Evolutionary conservation across 352 stramenopile species (phyloP).

Genomic region (Thraustotheca clavata): DNA sequence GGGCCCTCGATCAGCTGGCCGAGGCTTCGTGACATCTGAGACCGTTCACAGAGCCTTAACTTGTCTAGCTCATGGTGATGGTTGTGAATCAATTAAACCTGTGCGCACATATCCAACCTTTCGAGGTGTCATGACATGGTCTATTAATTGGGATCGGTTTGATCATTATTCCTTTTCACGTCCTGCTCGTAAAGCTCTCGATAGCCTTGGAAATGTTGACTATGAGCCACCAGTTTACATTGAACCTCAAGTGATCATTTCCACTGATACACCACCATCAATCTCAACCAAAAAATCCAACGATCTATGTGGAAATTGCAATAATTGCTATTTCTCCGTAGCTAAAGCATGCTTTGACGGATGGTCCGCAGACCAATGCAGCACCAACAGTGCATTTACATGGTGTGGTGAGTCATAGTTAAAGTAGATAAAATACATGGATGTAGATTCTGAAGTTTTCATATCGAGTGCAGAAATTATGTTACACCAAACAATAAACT

Average conservation of each 20-base stretch:
- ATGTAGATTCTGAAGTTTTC: no score
- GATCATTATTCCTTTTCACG: conserved; percentile 15
- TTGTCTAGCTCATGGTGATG: conserved; percentile 10
- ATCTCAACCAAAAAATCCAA: background rate
- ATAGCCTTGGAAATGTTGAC: background rate
- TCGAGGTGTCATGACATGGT: conserved; percentile 18
- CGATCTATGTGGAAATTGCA: background rate
- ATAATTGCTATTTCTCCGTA: background rate
- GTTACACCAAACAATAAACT: no score
- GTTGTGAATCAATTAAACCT: conserved; percentile 11
- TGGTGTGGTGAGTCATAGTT: conserved; percentile 14
- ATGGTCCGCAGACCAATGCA: background rate
- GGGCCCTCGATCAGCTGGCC: background rate
- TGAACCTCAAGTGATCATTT: background rate
- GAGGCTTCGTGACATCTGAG: background rate
- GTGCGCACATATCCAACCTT: background rate
- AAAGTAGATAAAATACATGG: no score
- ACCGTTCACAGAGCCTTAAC: background rate
- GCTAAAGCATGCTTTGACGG: background rate
- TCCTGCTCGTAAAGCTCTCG: background rate
- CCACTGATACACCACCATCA: background rate
- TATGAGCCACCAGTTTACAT: background rate
- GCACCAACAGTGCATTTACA: background rate
- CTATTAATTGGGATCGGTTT: conserved; percentile 19
- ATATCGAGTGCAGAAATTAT: no score